Evolutionary conservation across 495 filamentous ascomycete genomes (phyloP), one percentile per base, ranked within the genome.

Genomic region (Talaromyces thailandensis): DNA sequence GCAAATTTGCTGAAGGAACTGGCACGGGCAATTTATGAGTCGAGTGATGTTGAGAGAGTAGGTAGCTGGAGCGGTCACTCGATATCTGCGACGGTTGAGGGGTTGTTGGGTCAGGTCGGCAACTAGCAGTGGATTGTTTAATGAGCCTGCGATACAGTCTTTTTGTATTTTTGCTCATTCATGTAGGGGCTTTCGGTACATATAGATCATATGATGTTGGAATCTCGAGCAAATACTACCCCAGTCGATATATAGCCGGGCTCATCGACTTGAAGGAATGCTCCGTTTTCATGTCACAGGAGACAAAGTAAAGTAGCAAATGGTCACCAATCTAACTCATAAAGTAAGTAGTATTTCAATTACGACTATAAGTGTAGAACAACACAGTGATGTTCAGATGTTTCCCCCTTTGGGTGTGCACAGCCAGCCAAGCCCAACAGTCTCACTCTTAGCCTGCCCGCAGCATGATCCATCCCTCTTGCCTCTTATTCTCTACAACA

Each of bases 11-110:
- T 91, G 56, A 81, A 76, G 66, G 80, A 77, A 12, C 72, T 97
- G 68, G 77, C 82, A 24, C 73, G 70, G 58, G 77, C 81, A 65
- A 65, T 95, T n/a, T 86, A 85, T 75, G 82, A 88, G 55, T 87
- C 83, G 12, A 88, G 85, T 70, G 89, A 93, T 75, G 74, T 80
- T 61, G 77, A 82, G 64, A 84, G 87, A 64, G 81, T 92, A 6
- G 72, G 71, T 67, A 79, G 67, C 25, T 97, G 88, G 92, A 90
- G 85, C 66, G 81, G 78, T 62, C 77, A 78, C 4, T 70, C 79
- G 29, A 62, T 81, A 43, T 68, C 63, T 52, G 66, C 64, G 16
- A 65, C 67, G 14, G 61, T 79, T 29, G 64, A 70, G 26, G 71
- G 76, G 53, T 63, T 62, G 53, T 63, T 62, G 62, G 3, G 51